Conservation (phyloP, 345 rosid genomes). For the Citrus mangshanensis region DNA sequence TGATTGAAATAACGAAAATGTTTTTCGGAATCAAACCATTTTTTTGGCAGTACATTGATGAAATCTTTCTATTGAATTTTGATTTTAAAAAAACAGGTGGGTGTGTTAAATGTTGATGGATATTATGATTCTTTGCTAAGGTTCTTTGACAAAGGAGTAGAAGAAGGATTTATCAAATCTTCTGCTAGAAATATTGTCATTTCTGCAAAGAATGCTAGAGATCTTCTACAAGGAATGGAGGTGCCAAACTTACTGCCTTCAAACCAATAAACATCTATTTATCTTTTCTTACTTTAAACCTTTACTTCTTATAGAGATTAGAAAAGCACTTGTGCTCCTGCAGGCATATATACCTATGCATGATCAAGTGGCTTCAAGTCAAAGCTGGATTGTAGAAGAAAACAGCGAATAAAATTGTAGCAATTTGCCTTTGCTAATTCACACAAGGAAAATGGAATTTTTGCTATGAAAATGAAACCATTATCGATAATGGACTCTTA, state of each 20-base stretch:
- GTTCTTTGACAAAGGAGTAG: constrained; percentile 58
- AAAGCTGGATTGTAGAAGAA: constrained; percentile 18
- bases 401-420: constrained; percentile 8
- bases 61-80: not conserved
- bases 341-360: constrained; percentile 48
- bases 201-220: constrained; percentile 38
- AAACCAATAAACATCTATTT: no score
- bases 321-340: constrained; percentile 9
- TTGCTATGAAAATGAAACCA: not conserved
- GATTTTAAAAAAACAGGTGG: constrained; percentile 31
- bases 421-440: not conserved
- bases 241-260: constrained; percentile 17
- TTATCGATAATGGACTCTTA: not conserved
- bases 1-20: no score
- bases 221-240: constrained; percentile 43
- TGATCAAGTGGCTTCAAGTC: constrained; percentile 35
- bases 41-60: not conserved
- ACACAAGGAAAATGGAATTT: not conserved
- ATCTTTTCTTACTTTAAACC: no score
- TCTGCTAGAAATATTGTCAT: constrained; percentile 40
- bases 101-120: constrained; percentile 52
- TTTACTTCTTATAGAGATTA: no score
- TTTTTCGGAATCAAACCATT: not conserved
- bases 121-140: constrained; percentile 47
- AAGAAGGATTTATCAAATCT: constrained; percentile 52